Evolutionary conservation across 345 rosid genomes (phyloP).

Genomic region (Moricandia arvensis): DNA sequence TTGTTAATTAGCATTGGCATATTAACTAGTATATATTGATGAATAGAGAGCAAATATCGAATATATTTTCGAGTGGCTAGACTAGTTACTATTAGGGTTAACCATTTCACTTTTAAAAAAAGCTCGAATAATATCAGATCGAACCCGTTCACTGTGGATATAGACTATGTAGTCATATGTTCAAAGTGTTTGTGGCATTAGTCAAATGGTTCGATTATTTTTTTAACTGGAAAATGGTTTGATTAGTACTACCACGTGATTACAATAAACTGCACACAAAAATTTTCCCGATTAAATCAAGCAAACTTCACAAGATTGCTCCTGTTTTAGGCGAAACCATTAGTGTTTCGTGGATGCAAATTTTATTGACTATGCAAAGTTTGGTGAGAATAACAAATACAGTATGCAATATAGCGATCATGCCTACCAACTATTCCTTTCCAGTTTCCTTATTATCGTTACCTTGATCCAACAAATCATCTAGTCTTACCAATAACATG

Average conservation of each 20-base stretch:
- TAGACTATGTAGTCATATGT: no score
- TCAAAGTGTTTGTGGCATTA: neutral
- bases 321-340: neutral
- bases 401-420: neutral
- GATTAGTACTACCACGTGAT: neutral
- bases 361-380: slow-evolving; percentile 11
- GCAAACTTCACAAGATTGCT: neutral
- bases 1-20: no score
- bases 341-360: neutral
- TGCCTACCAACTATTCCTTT: neutral
- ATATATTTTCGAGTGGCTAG: no score
- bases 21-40: no score
- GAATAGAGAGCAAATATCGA: no score
- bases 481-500: neutral
- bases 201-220: neutral
- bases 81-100: no score
- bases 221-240: no score
- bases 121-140: no score
- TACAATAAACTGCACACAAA: neutral
- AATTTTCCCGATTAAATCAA: neutral
- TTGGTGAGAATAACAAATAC: neutral
- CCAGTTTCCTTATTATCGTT: neutral
- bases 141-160: no score
- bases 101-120: no score
- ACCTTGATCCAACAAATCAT: neutral